These are phyloP conservation scores for Platismatia glauca DNA, from an alignment of 495 filamentous ascomycete species.

Conservation along the genomic window DNA sequence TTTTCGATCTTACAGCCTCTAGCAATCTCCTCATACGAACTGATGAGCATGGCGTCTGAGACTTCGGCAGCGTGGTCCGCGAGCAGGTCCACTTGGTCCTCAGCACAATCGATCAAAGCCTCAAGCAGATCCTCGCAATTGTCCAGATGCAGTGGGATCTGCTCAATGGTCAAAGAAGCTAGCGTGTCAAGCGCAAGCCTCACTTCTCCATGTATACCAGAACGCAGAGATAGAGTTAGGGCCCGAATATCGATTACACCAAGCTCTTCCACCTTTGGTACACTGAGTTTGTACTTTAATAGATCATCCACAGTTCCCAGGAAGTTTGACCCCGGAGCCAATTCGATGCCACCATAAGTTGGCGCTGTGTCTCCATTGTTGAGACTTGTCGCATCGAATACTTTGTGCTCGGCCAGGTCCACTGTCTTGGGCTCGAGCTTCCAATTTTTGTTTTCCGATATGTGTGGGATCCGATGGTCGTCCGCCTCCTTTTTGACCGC, in stretches of 20 bases:
- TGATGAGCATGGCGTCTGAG: slow-evolving; percentile 70
- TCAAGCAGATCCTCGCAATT: slow-evolving; percentile 85
- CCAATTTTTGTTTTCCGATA: neutral
- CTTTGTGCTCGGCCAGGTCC: neutral
- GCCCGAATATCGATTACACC: slow-evolving; percentile 85
- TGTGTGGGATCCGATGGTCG: neutral
- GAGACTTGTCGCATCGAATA: slow-evolving; percentile 8
- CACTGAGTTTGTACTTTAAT: slow-evolving; percentile 53
- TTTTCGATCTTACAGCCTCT: slow-evolving; percentile 66
- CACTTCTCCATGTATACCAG: slow-evolving; percentile 79
- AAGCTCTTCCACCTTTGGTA: slow-evolving; percentile 68
- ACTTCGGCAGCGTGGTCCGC: slow-evolving; percentile 73
- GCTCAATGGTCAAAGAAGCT: slow-evolving; percentile 58
- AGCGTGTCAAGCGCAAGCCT: slow-evolving; percentile 81
- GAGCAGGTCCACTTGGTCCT: slow-evolving; percentile 73
- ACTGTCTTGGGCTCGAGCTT: neutral
- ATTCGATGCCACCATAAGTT: slow-evolving; percentile 38
- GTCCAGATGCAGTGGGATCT: slow-evolving; percentile 54
- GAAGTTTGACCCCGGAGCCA: slow-evolving; percentile 45
- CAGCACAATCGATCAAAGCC: slow-evolving; percentile 78
- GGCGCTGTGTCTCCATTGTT: neutral
- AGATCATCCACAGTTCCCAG: slow-evolving; percentile 53
- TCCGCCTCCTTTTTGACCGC: slow-evolving; percentile 1
- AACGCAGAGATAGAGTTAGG: slow-evolving; percentile 86
- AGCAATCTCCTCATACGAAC: slow-evolving; percentile 79